phyloP scores from a whole-genome alignment of 2,329 filamentous ascomycete species.

The Teratosphaeriaceae sp. region DNA sequence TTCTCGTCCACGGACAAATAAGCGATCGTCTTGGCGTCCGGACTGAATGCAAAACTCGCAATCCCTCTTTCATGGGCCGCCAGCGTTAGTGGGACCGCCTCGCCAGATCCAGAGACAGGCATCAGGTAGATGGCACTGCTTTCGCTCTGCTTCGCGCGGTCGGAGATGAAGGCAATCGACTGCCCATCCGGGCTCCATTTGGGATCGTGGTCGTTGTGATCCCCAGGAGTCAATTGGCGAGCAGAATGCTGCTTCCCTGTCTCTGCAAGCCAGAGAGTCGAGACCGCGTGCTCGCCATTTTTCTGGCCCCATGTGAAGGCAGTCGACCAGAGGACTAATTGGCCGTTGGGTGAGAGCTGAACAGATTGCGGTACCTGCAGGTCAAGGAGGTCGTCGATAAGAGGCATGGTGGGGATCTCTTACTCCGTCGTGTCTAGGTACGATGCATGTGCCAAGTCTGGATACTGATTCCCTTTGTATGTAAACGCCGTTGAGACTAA shows the following conservation, averaged over 20 bases:
- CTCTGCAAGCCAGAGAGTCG: conserved; percentile 25
- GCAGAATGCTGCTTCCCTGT: conserved; percentile 19
- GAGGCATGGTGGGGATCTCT: too few relatives aligned
- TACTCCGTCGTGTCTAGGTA: too few relatives aligned
- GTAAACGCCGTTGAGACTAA: too few relatives aligned
- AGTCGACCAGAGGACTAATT: conserved; percentile 21
- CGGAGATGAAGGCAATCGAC: conserved; percentile 30
- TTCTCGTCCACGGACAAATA: conserved; percentile 30
- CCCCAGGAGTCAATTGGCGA: conserved; percentile 22
- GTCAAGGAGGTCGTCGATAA: conserved; percentile 16
- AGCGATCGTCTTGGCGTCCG: conserved; percentile 30
- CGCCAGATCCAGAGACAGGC: conserved; percentile 14
- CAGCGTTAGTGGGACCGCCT: conserved; percentile 24
- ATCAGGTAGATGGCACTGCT: conserved; percentile 27
- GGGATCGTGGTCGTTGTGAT: conserved; percentile 20
- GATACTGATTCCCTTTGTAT: too few relatives aligned
- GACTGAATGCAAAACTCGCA: conserved; percentile 23
- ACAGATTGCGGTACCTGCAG: conserved; percentile 21
- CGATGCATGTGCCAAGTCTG: too few relatives aligned
- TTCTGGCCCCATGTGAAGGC: conserved; percentile 13
- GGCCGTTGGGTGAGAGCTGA: conserved; percentile 18
- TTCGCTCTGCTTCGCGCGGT: conserved; percentile 26
- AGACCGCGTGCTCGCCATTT: conserved; percentile 15
- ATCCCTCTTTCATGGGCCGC: conserved; percentile 22
- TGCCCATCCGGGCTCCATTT: conserved; percentile 24